These are phyloP conservation scores for Colletotrichum somersetense DNA, from an alignment of 2,329 filamentous ascomycete genomes.

Conservation along the genomic window DNA sequence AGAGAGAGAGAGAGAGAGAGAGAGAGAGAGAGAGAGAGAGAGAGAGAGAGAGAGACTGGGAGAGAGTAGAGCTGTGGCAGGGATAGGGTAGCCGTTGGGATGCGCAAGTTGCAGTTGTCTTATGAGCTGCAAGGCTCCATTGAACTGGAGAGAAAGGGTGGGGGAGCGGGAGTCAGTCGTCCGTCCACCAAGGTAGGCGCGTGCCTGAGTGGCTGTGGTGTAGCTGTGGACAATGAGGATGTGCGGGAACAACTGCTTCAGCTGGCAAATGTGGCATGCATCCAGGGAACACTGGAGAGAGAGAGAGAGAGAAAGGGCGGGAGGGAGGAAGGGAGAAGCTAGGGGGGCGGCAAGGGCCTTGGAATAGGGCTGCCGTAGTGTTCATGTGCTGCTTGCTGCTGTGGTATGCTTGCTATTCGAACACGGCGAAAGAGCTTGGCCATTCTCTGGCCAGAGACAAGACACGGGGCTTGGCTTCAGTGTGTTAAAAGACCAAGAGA, in stretches of 20 bases:
- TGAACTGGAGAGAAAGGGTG: conserved; percentile 41
- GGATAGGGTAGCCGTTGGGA: conserved; percentile 42
- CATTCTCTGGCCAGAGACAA: conserved; percentile 18
- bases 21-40: not conserved
- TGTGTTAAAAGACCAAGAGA: conserved; percentile 19
- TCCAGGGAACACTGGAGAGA: not conserved
- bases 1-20: too few relatives aligned
- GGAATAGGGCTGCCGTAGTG: conserved; percentile 26
- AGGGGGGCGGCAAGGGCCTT: conserved; percentile 25
- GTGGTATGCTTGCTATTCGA: conserved; percentile 30
- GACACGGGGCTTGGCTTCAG: conserved; percentile 11
- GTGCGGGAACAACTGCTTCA: conserved; percentile 24
- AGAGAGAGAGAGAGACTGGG: conserved; percentile 5
- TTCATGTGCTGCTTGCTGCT: conserved; percentile 22
- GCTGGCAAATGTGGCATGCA: conserved; percentile 26
- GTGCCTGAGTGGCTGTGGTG: conserved; percentile 34
- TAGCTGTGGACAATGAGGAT: conserved; percentile 26
- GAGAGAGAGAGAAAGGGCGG: not conserved
- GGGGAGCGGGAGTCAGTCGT: conserved; percentile 31
- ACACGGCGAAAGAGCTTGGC: conserved; percentile 27
- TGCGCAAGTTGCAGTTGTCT: conserved; percentile 43
- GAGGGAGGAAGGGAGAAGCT: not conserved
- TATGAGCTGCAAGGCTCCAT: conserved; percentile 42
- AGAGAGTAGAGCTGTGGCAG: conserved; percentile 31
- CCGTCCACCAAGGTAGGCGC: conserved; percentile 25